Base-by-base conservation (phyloP, 2,329 filamentous ascomycete species). In the Emergomyces orientalis region DNA sequence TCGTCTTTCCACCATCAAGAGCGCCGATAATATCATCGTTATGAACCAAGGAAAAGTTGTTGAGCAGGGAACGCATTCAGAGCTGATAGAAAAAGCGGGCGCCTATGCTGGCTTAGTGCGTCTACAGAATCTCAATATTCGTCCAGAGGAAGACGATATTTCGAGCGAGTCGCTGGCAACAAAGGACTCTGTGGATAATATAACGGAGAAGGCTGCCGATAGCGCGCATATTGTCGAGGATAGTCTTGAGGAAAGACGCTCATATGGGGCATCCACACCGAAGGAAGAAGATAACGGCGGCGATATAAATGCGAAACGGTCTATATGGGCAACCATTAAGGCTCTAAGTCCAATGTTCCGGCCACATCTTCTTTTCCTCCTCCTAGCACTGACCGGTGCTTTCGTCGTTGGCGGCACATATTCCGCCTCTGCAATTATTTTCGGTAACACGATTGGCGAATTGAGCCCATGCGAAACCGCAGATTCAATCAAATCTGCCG, bases 401-500 rank as follows among this genome's bases (percentile, higher is more conserved):
- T 72, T 77, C 55, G 73, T 86, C 45, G 82, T 86, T 4, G 84
- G 84, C 8, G 80, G 79, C 14, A 81, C 84, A 0, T 86, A 83
- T 70, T 81, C 82, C 22, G 83, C 78, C 0, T 79, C 81, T 57
- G 84, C 82, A 22, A 74, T 85, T 5, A 81, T 87, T 49, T 86
- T 87, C 63, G 85, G 84, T 55, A 81, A 84, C 69, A 83, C 82
- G 1, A 79, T 87, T 54, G 81, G 82, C n/a, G 79, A 73, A 47
- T 73, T 87, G 45, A 84, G 79, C 63, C 79, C 81, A 0, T 86
- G 83, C 71, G 77, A 81, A 47, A 73, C 76, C 13, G 71, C 77
- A 1, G 73, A 75, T 4, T 77, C 75, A 13, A 84, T 86, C 55
- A 74, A 77, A 4, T 78, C 75, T 13, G 70, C 73, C 32, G 84